Evolutionary conservation across 1,284 basidiomycete species (phyloP).

Genomic region (Apiotrichum brassicae): DNA sequence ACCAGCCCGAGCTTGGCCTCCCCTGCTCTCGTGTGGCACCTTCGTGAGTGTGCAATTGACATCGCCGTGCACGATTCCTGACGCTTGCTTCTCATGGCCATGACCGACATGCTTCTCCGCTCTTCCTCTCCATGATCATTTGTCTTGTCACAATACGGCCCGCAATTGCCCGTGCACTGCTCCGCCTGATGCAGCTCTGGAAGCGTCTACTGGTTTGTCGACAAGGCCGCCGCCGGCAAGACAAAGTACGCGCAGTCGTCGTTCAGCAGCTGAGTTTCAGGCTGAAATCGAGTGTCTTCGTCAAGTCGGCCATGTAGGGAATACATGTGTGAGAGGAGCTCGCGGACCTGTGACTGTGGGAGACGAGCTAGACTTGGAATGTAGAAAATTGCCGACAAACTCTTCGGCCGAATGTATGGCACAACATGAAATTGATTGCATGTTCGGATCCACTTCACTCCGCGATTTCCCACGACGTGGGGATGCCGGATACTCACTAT

Average conservation of each 20-base stretch:
- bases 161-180: not conserved
- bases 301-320: not conserved
- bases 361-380: too few relatives aligned
- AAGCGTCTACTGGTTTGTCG: constrained; percentile 84
- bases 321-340: too few relatives aligned
- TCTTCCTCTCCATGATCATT: not conserved
- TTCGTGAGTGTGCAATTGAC: constrained; percentile 39
- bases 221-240: constrained; percentile 67
- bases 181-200: constrained; percentile 55
- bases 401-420: too few relatives aligned
- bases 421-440: too few relatives aligned
- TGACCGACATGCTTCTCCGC: too few relatives aligned
- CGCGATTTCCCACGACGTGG: too few relatives aligned
- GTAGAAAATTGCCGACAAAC: too few relatives aligned
- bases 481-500: too few relatives aligned
- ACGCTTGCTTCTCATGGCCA: too few relatives aligned
- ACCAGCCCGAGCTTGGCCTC: constrained; percentile 70
- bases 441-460: too few relatives aligned
- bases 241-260: constrained; percentile 42
- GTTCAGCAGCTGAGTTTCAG: constrained; percentile 22
- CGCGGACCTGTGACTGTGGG: too few relatives aligned
- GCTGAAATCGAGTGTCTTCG: constrained; percentile 32
- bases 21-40: constrained; percentile 80
- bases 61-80: too few relatives aligned
- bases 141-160: not conserved